phyloP scores from a whole-genome alignment of 1,139 yeast species.

The Yamadazyma triangularis region DNA sequence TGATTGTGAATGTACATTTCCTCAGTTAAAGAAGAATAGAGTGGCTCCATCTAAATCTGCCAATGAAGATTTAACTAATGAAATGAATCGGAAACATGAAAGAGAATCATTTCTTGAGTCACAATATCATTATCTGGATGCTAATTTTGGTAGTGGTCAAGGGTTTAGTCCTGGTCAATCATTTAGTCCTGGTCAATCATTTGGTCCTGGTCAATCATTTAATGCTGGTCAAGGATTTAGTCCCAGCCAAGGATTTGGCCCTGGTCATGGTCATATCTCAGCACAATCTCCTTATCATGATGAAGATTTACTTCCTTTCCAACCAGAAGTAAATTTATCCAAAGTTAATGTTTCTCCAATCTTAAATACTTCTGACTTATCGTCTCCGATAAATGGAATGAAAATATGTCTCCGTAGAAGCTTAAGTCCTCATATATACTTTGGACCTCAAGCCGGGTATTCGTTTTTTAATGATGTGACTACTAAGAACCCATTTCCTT shows the following conservation, averaged over 20 bases:
- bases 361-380: not conserved
- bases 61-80: constrained; percentile 5
- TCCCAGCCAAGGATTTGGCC: no score
- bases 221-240: no score
- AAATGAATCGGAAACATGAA: constrained; percentile 4
- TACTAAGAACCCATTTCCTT: not conserved
- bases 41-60: constrained; percentile 2
- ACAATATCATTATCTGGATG: no score
- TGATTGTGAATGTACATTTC: constrained; percentile 17
- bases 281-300: no score
- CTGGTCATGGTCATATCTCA: no score
- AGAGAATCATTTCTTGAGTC: no score
- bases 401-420: not conserved
- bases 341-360: not conserved
- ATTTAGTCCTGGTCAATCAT: no score
- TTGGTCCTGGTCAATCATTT: no score
- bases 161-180: no score
- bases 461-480: constrained; percentile 6
- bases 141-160: no score
- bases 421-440: constrained; percentile 5
- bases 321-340: constrained; percentile 2
- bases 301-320: constrained; percentile 1
- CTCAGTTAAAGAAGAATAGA: constrained; percentile 2
- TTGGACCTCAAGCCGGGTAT: constrained; percentile 9
- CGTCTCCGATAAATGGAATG: constrained; percentile 1